phyloP scores from a whole-genome alignment of 2,329 filamentous ascomycete species.

The Thelonectria discophora region DNA sequence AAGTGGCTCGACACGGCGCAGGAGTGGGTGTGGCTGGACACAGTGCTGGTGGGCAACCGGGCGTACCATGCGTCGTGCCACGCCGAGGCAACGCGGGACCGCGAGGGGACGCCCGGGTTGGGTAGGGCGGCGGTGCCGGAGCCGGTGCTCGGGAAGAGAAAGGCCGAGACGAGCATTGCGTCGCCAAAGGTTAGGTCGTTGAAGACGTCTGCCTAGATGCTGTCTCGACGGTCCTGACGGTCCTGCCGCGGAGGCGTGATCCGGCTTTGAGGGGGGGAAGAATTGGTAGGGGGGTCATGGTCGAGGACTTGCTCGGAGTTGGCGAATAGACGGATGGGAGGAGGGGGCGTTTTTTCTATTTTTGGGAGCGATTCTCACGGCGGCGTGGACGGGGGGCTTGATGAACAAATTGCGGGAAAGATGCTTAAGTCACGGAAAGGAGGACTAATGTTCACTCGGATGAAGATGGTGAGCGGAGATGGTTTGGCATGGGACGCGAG shows the following conservation, averaged over 20 bases:
- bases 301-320: too few relatives aligned
- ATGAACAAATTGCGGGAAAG: not conserved
- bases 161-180: slow-evolving; percentile 69
- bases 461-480: not conserved
- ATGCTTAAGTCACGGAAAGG: not conserved
- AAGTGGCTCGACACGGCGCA: slow-evolving; percentile 92
- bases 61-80: slow-evolving; percentile 93
- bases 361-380: not conserved
- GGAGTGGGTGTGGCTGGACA: slow-evolving; percentile 97
- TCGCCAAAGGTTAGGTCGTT: slow-evolving; percentile 50
- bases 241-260: too few relatives aligned
- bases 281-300: not conserved
- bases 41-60: slow-evolving; percentile 77
- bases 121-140: slow-evolving; percentile 62
- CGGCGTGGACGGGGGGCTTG: not conserved
- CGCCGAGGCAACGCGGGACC: slow-evolving; percentile 78
- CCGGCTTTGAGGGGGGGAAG: too few relatives aligned
- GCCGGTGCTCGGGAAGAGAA: slow-evolving; percentile 75
- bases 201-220: slow-evolving; percentile 46
- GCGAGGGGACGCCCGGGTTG: slow-evolving; percentile 54
- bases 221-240: not conserved
- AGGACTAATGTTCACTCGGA: not conserved
- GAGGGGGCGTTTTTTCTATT: not conserved
- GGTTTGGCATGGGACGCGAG: not conserved
- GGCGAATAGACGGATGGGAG: too few relatives aligned